phyloP scores from a whole-genome alignment of 2,329 filamentous ascomycete genomes.

The Fusarium algeriense region DNA sequence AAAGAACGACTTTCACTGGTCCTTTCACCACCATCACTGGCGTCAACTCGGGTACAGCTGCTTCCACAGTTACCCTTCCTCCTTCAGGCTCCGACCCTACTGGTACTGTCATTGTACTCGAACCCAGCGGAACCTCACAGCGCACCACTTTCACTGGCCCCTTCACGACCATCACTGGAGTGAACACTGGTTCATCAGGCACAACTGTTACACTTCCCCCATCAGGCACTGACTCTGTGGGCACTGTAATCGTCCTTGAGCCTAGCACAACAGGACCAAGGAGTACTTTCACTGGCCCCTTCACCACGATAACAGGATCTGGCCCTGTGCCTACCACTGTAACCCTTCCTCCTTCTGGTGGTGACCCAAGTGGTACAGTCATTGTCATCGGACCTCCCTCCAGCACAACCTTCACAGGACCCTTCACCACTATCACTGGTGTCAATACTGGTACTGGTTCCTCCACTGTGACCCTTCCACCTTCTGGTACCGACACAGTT shows the following conservation, averaged over 20 bases:
- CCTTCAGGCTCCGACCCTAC: not conserved
- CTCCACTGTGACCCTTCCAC: not conserved
- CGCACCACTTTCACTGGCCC: not conserved
- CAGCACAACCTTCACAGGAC: not conserved
- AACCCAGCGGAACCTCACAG: not conserved
- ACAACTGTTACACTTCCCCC: not conserved
- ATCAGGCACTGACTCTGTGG: not conserved
- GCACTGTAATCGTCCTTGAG: not conserved
- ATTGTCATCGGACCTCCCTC: not conserved
- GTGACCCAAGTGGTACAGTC: not conserved
- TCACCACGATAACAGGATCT: not conserved
- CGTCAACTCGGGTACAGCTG: not conserved
- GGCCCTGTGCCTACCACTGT: not conserved
- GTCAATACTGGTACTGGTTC: not conserved
- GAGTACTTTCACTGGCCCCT: not conserved
- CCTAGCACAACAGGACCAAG: accelerated
- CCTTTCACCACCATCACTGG: not conserved
- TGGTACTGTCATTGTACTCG: not conserved
- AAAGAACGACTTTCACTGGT: not conserved
- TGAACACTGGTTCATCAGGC: not conserved
- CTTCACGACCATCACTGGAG: not conserved
- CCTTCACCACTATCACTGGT: not conserved
- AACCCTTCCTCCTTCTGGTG: not conserved
- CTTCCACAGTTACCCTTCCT: not conserved
- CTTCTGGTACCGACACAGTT: not conserved